Conservation (phyloP, 495 filamentous ascomycete genomes). For the Annulohypoxylon maeteangense region DNA sequence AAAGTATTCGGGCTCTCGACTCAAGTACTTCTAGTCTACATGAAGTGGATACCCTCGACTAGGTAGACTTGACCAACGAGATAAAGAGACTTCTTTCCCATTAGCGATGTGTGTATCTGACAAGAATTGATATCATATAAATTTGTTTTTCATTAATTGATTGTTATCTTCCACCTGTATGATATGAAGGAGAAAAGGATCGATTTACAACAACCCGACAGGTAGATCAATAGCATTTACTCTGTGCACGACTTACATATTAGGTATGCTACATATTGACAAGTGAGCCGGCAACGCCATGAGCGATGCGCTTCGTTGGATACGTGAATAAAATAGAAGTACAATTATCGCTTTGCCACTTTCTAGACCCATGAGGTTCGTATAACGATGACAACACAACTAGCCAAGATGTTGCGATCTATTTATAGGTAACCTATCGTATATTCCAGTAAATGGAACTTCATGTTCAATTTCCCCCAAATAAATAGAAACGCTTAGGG, state of each 20-base stretch:
- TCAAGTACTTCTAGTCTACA: neutral
- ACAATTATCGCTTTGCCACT: neutral
- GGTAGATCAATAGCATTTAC: neutral
- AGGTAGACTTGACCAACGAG: neutral
- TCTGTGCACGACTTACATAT: neutral
- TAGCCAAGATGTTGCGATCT: constrained; percentile 8
- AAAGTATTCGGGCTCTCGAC: neutral
- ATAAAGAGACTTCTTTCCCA: neutral
- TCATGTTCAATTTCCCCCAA: neutral
- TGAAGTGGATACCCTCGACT: neutral
- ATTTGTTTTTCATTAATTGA: neutral
- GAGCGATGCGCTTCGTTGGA: neutral
- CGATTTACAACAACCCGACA: neutral
- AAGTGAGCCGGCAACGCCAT: neutral
- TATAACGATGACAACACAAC: constrained; percentile 2
- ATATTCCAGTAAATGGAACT: neutral
- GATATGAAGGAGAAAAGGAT: too few species aligned
- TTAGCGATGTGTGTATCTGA: neutral
- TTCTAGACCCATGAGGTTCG: neutral
- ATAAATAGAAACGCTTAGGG: neutral
- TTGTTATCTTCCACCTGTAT: neutral
- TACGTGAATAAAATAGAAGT: neutral
- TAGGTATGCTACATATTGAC: neutral
- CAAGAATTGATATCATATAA: neutral
- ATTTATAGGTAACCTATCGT: constrained; percentile 4